Evolutionary conservation across 2,329 filamentous ascomycete genomes (phyloP).

Genomic region (Alternaria sp.): DNA sequence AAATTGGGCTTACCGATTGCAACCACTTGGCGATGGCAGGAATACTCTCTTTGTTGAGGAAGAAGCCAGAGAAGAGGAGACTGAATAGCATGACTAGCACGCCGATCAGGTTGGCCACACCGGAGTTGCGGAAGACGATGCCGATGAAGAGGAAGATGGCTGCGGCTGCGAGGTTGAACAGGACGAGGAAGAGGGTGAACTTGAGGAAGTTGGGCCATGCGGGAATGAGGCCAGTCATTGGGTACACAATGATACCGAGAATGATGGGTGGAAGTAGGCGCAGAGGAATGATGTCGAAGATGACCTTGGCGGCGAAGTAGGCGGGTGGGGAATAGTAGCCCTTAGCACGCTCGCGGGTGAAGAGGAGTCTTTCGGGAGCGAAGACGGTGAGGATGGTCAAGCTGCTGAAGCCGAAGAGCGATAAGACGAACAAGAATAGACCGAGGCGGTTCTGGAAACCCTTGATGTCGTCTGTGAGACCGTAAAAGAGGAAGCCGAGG

Average conservation of each 20-base stretch:
- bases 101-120: slow-evolving; percentile 91
- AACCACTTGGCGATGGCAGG: slow-evolving; percentile 86
- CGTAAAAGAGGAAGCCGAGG: slow-evolving; percentile 94
- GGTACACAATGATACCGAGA: slow-evolving; percentile 94
- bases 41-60: slow-evolving; percentile 94
- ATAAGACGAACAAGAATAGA: slow-evolving; percentile 95
- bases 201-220: slow-evolving; percentile 84
- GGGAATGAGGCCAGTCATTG: slow-evolving; percentile 92
- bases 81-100: slow-evolving; percentile 98
- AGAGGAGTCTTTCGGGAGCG: slow-evolving; percentile 85
- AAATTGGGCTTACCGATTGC: slow-evolving; percentile 77
- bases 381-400: slow-evolving; percentile 94
- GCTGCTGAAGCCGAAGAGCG: slow-evolving; percentile 95
- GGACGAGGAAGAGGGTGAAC: slow-evolving; percentile 87
- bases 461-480: slow-evolving; percentile 91
- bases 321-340: slow-evolving; percentile 94
- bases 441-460: slow-evolving; percentile 98
- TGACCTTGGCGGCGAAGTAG: slow-evolving; percentile 93
- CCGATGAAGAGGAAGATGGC: slow-evolving; percentile 95
- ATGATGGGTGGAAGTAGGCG: slow-evolving; percentile 92
- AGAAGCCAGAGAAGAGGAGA: slow-evolving; percentile 88
- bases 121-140: slow-evolving; percentile 88
- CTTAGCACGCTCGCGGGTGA: slow-evolving; percentile 92
- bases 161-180: slow-evolving; percentile 95
- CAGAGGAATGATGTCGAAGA: slow-evolving; percentile 97